A percentile compares a stretch with the other conserved stretches of the same genome.
These are phyloP conservation scores for Apiotrichum montevideense DNA, from an alignment of 1,284 basidiomycete species.

Conservation along the genomic window DNA sequence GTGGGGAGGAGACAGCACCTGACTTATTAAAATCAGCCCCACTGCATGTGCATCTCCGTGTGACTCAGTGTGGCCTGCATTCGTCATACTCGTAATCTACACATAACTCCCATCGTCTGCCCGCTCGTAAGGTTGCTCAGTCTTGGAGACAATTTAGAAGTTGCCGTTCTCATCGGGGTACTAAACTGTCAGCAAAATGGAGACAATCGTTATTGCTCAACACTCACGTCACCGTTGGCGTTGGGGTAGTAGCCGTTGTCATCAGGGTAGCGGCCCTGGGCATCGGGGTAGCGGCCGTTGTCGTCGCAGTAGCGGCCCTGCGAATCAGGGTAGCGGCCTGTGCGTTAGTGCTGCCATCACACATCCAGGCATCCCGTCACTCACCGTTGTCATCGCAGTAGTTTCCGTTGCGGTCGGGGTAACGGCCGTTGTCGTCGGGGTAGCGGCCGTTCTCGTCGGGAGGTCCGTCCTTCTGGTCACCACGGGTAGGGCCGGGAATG, in stretches of 20 bases:
- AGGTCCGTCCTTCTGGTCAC: slow-evolving; percentile 1
- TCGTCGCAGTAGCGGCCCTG: not conserved
- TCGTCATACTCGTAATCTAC: not conserved
- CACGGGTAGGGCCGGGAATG: not conserved
- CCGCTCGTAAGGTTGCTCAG: not conserved
- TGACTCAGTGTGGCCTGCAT: not conserved
- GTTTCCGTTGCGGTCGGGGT: not conserved
- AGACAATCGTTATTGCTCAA: not conserved
- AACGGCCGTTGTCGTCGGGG: slow-evolving; percentile 3
- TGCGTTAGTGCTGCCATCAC: not conserved
- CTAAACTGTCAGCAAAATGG: not conserved
- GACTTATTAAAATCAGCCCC: too few relatives aligned
- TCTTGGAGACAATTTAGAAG: not conserved
- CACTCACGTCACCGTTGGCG: not conserved
- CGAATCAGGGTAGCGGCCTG: not conserved
- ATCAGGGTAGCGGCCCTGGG: not conserved
- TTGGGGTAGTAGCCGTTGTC: slow-evolving; percentile 1
- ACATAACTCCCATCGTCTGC: not conserved
- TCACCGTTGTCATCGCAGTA: slow-evolving; percentile 1
- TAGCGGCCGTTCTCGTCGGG: slow-evolving; percentile 3
- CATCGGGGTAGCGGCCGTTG: slow-evolving; percentile 1
- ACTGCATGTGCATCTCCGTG: too few relatives aligned
- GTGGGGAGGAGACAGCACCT: too few relatives aligned
- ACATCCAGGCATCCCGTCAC: not conserved
- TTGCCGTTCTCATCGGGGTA: slow-evolving; percentile 3